These are phyloP conservation scores for Massarina eburnea DNA, from an alignment of 2,329 filamentous ascomycete genomes.

Conservation along the genomic window DNA sequence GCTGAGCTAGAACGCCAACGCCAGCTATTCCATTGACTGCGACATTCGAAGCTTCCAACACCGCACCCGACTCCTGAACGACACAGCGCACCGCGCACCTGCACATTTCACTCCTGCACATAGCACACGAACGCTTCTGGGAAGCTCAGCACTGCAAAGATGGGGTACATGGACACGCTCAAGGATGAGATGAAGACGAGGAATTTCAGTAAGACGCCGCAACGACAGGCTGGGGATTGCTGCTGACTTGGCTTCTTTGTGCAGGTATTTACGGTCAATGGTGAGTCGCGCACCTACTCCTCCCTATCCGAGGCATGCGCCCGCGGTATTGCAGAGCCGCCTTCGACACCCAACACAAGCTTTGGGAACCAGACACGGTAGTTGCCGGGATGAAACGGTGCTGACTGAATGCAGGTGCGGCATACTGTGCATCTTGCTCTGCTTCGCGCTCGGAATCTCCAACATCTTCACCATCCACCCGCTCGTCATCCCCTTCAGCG, in stretches of 20 bases:
- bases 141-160: slow-evolving; percentile 30
- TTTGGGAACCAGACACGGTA: neutral
- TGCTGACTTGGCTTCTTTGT: slow-evolving; percentile 36
- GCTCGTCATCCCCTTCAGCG: slow-evolving; percentile 44
- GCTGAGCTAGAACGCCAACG: slow-evolving; percentile 28
- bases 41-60: neutral
- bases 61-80: neutral
- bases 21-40: slow-evolving; percentile 7
- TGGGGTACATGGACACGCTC: slow-evolving; percentile 63
- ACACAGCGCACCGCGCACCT: slow-evolving; percentile 6
- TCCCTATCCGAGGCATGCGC: no score
- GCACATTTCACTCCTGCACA: neutral
- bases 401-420: slow-evolving; percentile 49
- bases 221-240: slow-evolving; percentile 10
- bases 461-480: slow-evolving; percentile 65
- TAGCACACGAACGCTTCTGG: neutral
- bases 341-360: no score
- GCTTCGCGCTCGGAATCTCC: slow-evolving; percentile 67
- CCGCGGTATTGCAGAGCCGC: no score
- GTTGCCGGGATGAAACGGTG: neutral
- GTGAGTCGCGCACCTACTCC: slow-evolving; percentile 47
- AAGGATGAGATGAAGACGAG: slow-evolving; percentile 64
- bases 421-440: slow-evolving; percentile 65
- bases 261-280: slow-evolving; percentile 70
- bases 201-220: slow-evolving; percentile 62